Base-by-base conservation (phyloP, 139 green algal species). In the Chlorella ohadii region DNA sequence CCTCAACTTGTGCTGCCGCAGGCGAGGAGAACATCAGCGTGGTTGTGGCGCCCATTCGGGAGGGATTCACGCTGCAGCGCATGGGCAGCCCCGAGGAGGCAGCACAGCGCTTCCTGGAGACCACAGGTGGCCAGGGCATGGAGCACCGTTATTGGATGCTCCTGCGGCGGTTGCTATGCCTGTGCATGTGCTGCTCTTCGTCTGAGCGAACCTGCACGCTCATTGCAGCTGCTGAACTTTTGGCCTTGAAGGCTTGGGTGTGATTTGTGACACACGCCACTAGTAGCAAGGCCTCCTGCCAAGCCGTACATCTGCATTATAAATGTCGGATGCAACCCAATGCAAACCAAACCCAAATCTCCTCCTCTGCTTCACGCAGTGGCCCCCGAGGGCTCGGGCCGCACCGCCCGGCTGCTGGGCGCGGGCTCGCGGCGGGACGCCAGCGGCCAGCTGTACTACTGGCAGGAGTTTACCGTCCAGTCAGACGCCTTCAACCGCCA, bases 1-100 rank as follows among this genome's bases (percentile, higher is more conserved):
- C 59, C 31, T n/a, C 17, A 22, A 16, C 22, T 0, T 41, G 27
- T 72, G 31, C 27, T 41, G 65, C 17, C 19, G 74, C 72, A 79
- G 96, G 96, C 0, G 96, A 99, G 84, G 89, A 96, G 80, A 99
- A 99, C 80, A 88, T 99, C 36, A 94, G 84, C 47, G 93, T 98
- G 1, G 91, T 99, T 20, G 96, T 96, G 20, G 93, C 94, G 2
- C 94, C 96, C 63, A 96, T 98, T 72, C 57, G 81, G 6, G 31
- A 85, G 3, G 94, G 94, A 33, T 98, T 98, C 90, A 87, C 36
- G 22, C 85, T 98, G 57, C 41, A 82, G 36, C 85, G 56, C 67
- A 79, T 98, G 68, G 94, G 94, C 3, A 84, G 28, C 6, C 84
- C 94, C 2, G 64, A 90, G 36, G 38, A 91, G 61, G 92, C 90